Base-by-base conservation (phyloP, 2,329 filamentous ascomycete species). In the Aspergillus hortae region DNA sequence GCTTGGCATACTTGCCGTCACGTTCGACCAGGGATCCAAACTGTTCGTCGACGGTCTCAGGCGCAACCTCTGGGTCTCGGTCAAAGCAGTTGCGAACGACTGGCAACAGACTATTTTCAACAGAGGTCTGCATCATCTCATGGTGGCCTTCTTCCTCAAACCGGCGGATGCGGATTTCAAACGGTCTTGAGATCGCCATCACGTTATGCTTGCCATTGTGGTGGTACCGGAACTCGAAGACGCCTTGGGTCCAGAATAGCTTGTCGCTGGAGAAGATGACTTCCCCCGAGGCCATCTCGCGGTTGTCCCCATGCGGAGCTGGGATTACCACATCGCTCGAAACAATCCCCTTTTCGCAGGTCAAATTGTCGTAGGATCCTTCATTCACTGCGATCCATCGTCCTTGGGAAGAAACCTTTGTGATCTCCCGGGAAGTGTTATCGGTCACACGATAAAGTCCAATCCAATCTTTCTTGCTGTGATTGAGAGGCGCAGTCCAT, bases 161-260 rank as follows among this genome's bases (percentile, higher is more conserved):
- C 41, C 85, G 86, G 30, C 82, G 79, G 57, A 97, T 90, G 43
- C 86, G 84, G 51, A 97, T 87, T 70, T 96, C 92, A 63, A 99
- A 99, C 0, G 94, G 92, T 60, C 90, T 83, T 4, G 92, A 96
- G 55, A 97, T 89, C 15, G 90, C 85, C 89, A 99, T 94, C 65
- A 95, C 92, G 60, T 88, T 90, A 73, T 99, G 91, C 63, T 88
- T 88, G 51, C 91, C 91, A 61, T 90, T 87, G 72, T 99, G 94
- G 72, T 99, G 94, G 73, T 96, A 96, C 38, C 94, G 86, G 77
- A 99, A 95, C 67, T 99, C 94, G 66, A 96, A 99, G 3, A 95
- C 89, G 49, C 94, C 94, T 55, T 92, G 89, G 0, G 89, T 95
- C 94, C 94, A 99, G 87, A 90, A 99, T 2, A 96, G 81, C 74